Percentiles rank a stretch among this genome's conserved stretches.
Conservation (phyloP, 176 grass and related monocot species). For the Thalia dealbata region DNA sequence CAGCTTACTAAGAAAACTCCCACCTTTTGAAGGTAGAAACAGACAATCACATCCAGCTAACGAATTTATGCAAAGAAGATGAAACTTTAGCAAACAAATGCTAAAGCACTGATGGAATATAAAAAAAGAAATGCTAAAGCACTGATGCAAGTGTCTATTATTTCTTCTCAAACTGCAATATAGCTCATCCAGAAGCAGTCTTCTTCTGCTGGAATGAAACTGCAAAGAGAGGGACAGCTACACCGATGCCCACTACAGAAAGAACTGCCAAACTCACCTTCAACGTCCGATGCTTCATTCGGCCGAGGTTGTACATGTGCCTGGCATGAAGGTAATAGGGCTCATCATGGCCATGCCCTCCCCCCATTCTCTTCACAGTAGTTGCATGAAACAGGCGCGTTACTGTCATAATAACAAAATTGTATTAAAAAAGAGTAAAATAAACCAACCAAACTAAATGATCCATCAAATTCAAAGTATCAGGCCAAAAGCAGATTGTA, state of each 20-base stretch:
- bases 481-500: too few species aligned
- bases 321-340: constrained; percentile 75
- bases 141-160: not conserved
- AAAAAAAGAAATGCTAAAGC: too few species aligned
- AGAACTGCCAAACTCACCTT: constrained; percentile 41
- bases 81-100: too few species aligned
- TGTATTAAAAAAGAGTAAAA: too few species aligned
- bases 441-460: too few species aligned
- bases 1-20: too few species aligned
- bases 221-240: constrained; percentile 55
- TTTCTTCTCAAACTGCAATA: not conserved
- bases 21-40: too few species aligned
- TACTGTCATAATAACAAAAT: constrained; percentile 24
- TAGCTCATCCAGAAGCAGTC: constrained; percentile 49
- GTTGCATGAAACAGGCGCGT: constrained; percentile 64
- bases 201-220: constrained; percentile 80
- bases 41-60: too few species aligned
- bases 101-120: too few species aligned
- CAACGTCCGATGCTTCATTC: constrained; percentile 63
- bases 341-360: constrained; percentile 61
- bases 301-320: constrained; percentile 95
- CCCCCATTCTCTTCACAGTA: constrained; percentile 48
- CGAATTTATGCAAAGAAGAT: too few species aligned
- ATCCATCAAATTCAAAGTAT: too few species aligned
- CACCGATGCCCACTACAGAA: constrained; percentile 39